Percentiles rank a stretch among this genome's conserved stretches.
These are phyloP conservation scores for Platanus orientalis DNA, from an alignment of 164 flowering plant genomes.

Conservation along the genomic window DNA sequence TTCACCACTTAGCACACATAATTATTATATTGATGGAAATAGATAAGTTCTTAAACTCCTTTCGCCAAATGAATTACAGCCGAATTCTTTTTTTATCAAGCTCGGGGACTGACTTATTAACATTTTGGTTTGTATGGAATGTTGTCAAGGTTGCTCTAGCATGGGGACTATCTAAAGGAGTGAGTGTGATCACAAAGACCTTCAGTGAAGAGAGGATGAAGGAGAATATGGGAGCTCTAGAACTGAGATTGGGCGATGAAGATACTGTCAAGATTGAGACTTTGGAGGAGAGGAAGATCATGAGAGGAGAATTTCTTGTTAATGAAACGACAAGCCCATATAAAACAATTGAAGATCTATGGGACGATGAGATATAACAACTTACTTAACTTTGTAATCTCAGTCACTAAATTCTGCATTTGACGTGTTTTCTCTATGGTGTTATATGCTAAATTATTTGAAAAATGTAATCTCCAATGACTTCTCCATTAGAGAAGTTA, in stretches of 20 bases:
- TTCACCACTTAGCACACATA: too few species aligned
- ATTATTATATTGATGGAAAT: too few species aligned
- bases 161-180: constrained; percentile 74
- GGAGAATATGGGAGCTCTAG: constrained; percentile 55
- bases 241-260: constrained; percentile 43
- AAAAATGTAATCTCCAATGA: too few species aligned
- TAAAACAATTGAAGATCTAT: constrained; percentile 52
- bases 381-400: neutral
- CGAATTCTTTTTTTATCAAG: too few species aligned
- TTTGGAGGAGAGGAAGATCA: constrained; percentile 60
- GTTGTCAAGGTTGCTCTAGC: constrained; percentile 53
- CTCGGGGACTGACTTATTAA: too few species aligned
- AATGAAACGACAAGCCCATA: constrained; percentile 70
- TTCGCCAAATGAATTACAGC: too few species aligned
- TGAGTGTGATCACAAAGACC: constrained; percentile 68
- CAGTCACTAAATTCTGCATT: neutral
- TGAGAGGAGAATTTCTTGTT: constrained; percentile 64
- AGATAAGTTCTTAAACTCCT: too few species aligned
- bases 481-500: too few species aligned
- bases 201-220: constrained; percentile 52
- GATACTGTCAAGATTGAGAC: constrained; percentile 48
- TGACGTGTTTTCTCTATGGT: too few species aligned
- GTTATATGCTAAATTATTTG: too few species aligned
- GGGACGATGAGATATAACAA: constrained; percentile 69
- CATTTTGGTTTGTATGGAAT: neutral